phyloP scores from a whole-genome alignment of 139 green algal genomes.

The Chlamydomonas sp. region DNA sequence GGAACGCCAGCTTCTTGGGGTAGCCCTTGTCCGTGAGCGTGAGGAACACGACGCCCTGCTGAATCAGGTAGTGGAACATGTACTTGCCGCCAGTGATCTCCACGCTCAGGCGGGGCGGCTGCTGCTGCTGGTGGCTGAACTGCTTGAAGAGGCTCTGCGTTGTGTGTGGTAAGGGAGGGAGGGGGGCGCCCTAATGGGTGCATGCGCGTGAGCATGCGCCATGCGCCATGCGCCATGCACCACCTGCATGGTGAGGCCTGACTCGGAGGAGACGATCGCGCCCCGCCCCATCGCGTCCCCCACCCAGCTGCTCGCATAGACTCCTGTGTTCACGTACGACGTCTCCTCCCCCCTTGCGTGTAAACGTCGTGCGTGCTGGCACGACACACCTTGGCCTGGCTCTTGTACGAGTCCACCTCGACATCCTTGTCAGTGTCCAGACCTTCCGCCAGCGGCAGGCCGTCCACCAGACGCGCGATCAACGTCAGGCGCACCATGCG shows the following conservation, averaged over 20 bases:
- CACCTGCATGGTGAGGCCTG: too few species aligned
- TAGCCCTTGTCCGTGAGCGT: constrained; percentile 82
- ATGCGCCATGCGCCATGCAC: too few species aligned
- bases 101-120: too few species aligned
- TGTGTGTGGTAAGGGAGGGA: neutral
- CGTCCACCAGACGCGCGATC: constrained; percentile 83
- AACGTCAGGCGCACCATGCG: constrained; percentile 95
- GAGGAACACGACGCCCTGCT: constrained; percentile 81
- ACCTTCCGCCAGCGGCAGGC: constrained; percentile 90
- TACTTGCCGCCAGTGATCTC: too few species aligned
- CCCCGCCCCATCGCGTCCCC: too few species aligned
- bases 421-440: constrained; percentile 84
- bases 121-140: constrained; percentile 32
- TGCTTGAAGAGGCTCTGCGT: constrained; percentile 61
- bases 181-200: too few species aligned
- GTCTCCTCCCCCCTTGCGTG: too few species aligned
- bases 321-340: too few species aligned
- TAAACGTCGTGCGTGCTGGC: too few species aligned
- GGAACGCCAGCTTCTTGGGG: constrained; percentile 94
- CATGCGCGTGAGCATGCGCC: too few species aligned
- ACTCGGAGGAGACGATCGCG: too few species aligned
- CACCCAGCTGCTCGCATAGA: too few species aligned
- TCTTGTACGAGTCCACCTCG: constrained; percentile 84
- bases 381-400: constrained; percentile 85
- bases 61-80: constrained; percentile 85